Evolutionary conservation across 805 yeast genomes (phyloP), one percentile per base, ranked within the genome.

Genomic region (Candida ortonii): DNA sequence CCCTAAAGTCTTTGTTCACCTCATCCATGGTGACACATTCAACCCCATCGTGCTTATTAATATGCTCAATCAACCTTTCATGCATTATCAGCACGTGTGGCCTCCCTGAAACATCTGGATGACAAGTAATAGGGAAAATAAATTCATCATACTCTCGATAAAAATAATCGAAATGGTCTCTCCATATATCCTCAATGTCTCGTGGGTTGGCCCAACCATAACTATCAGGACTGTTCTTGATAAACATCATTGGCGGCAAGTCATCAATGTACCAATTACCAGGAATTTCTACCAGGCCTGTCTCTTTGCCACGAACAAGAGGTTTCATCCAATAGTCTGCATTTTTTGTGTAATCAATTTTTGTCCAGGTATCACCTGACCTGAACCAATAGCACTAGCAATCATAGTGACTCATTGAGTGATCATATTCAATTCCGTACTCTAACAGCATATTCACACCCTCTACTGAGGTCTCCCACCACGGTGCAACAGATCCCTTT

Each of bases 11-110:
- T 27, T 54, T 53, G 21, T 51, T 42, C 30, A 61, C 56, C 33
- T 60, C 50, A 27, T 53, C 63, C 65, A 61, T 60, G n/a, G 66
- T 61, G 24, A 58, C 54, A 66, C 66, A 61, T 37, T 60, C 65
- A 17, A 61, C 64, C 15, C 66, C 66, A 22, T 61, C 66, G 38
- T 61, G 65, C 19, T 43, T 44, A 46, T 61, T 61, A 41, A 61
- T 58, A 36, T 51, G 53, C 31, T 60, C 65, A 33, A 61, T 61
- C 23, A 61, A 28, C 26, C 65, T 39, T 36, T 61, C 65, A 41
- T 61, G 66, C 65, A 61, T 60, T 37, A 59, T 31, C 12, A 58
- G 15, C 6, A 43, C 64, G 40, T 61, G 66, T 5, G 66, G 64
- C 21, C 64, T 43, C 12, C 66, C 66, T 19, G 62, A 54, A 14